A percentile compares a stretch with the other conserved stretches of the same genome.
These are phyloP conservation scores for Nakazawaea populi DNA, from an alignment of 805 yeast species.

Conservation along the genomic window DNA sequence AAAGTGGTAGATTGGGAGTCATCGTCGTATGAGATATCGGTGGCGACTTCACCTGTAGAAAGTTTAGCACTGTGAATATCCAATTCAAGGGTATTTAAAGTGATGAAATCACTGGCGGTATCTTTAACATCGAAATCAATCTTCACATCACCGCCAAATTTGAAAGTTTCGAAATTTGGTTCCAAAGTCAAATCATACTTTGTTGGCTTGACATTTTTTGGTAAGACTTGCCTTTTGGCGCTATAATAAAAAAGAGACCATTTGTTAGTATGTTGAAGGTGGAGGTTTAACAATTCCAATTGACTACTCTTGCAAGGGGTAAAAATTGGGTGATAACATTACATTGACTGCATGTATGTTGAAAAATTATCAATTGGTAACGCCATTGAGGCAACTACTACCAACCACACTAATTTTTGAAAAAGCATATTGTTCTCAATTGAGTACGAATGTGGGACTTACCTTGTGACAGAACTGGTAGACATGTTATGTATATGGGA, in stretches of 20 bases:
- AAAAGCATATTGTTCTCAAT: too few species aligned
- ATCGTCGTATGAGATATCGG: constrained; percentile 24
- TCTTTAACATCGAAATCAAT: constrained; percentile 52
- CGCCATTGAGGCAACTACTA: not conserved
- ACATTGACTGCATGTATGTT: not conserved
- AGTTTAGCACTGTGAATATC: constrained; percentile 46
- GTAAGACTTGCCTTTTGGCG: constrained; percentile 36
- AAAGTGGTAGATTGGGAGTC: constrained; percentile 31
- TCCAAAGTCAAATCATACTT: constrained; percentile 63
- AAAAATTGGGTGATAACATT: not conserved
- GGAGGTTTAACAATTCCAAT: not conserved
- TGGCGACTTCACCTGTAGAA: constrained; percentile 18
- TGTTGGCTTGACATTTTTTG: constrained; percentile 60
- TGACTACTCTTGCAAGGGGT: too few species aligned
- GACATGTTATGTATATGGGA: not conserved
- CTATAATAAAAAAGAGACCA: not conserved
- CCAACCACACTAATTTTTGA: too few species aligned
- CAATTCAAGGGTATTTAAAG: constrained; percentile 61
- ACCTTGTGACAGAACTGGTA: not conserved
- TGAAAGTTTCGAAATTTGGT: constrained; percentile 56
- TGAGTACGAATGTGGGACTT: not conserved
- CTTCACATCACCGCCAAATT: constrained; percentile 47
- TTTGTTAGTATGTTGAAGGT: not conserved
- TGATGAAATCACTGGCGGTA: constrained; percentile 32
- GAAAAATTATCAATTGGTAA: not conserved